Conservation (phyloP, 352 stramenopile species). For the Phytophthora sansomeana region DNA sequence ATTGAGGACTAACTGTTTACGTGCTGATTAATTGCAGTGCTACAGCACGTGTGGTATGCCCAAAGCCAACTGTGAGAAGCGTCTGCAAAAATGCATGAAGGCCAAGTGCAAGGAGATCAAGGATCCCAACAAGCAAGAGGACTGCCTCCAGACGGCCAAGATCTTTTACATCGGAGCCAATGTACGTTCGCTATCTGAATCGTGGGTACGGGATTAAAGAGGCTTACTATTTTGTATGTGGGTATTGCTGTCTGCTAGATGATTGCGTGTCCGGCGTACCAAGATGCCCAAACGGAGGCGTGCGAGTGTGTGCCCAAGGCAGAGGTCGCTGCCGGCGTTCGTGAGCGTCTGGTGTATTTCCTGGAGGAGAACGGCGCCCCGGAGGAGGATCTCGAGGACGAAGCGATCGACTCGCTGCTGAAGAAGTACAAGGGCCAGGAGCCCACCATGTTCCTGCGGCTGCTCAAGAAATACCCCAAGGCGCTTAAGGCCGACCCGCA, state of each 20-base stretch:
- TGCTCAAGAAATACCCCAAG: constrained; percentile 68
- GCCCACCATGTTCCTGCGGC: constrained; percentile 65
- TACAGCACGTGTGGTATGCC: constrained; percentile 85
- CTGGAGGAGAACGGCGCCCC: constrained; percentile 51
- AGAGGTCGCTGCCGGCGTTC: constrained; percentile 36
- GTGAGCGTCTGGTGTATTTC: constrained; percentile 68
- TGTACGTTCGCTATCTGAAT: constrained; percentile 16
- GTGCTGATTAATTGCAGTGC: constrained; percentile 47
- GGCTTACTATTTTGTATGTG: constrained; percentile 3
- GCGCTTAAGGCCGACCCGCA: constrained; percentile 55
- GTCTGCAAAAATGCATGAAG: constrained; percentile 80
- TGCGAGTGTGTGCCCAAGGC: constrained; percentile 62
- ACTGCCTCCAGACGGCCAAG: constrained; percentile 71
- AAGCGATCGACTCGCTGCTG: constrained; percentile 58
- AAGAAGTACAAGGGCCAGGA: constrained; percentile 74
- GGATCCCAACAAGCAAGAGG: constrained; percentile 33
- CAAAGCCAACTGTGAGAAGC: constrained; percentile 74
- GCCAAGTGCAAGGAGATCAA: constrained; percentile 47
- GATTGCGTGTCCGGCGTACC: constrained; percentile 73
- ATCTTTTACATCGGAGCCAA: constrained; percentile 72
- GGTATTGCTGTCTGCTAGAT: constrained; percentile 40
- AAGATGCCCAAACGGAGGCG: constrained; percentile 71
- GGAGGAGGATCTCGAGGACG: constrained; percentile 43
- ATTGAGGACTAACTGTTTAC: not conserved
- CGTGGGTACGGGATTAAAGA: not conserved